Conservation (phyloP, 768 basidiomycete genomes). For the Naganishia kalamii region DNA sequence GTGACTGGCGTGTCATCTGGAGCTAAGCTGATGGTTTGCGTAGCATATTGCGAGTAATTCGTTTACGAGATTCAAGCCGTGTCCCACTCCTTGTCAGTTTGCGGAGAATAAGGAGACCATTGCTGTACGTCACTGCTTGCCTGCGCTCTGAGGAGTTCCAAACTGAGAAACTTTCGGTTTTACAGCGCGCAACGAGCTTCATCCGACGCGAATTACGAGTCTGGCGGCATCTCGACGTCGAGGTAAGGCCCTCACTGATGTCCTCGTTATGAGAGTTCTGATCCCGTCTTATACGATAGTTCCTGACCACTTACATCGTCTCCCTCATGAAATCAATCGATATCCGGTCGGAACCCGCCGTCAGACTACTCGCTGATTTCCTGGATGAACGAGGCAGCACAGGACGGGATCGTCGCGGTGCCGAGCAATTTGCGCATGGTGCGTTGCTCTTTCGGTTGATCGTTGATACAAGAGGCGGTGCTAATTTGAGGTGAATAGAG, state of each 20-base stretch:
- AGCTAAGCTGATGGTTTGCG: background rate
- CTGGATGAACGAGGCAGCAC: conserved; percentile 62
- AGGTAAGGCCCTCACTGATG: conserved; percentile 52
- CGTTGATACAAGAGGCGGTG: background rate
- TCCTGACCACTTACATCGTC: conserved; percentile 78
- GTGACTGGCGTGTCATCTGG: conserved; percentile 40
- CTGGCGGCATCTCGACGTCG: conserved; percentile 83
- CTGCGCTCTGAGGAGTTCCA: background rate
- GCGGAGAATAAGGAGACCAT: conserved; percentile 67
- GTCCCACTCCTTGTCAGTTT: conserved; percentile 79
- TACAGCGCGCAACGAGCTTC: conserved; percentile 64
- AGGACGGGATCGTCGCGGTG: conserved; percentile 60
- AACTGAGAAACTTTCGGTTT: background rate
- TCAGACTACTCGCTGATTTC: conserved; percentile 73
- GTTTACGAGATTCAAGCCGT: conserved; percentile 79
- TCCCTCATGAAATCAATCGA: conserved; percentile 89
- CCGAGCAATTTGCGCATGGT: conserved; percentile 95
- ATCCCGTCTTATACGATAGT: conserved; percentile 50
- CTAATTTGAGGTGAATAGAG: conserved; percentile 52
- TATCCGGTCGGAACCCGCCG: conserved; percentile 73
- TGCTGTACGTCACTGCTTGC: conserved; percentile 37
- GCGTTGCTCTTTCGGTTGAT: conserved; percentile 31
- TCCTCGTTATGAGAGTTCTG: background rate
- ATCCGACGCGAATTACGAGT: conserved; percentile 77
- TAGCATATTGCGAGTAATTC: conserved; percentile 88